These are phyloP conservation scores for Penstemon newberryi DNA, from an alignment of 257 asterid species.

Conservation along the genomic window DNA sequence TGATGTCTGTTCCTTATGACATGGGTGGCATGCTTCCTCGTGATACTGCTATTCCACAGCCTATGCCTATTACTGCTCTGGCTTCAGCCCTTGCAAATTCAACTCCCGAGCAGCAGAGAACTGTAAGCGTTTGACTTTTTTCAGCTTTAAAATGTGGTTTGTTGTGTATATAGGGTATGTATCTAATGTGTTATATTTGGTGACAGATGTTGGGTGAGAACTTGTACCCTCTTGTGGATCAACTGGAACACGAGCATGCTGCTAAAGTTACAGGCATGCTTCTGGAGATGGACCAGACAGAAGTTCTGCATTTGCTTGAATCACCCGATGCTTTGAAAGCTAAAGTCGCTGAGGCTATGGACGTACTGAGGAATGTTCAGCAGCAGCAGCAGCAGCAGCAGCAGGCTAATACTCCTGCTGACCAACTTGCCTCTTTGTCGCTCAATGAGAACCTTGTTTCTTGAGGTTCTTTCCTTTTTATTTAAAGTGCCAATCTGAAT, in stretches of 20 bases:
- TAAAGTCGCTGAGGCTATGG: conserved; percentile 56
- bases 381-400: too few species aligned
- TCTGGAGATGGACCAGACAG: conserved; percentile 62
- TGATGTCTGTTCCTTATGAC: conserved; percentile 50
- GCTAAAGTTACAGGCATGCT: conserved; percentile 30
- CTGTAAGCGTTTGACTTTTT: conserved; percentile 25
- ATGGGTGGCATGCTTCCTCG: conserved; percentile 52
- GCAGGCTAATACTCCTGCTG: conserved; percentile 38
- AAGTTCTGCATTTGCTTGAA: conserved; percentile 56
- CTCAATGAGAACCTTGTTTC: conserved; percentile 43
- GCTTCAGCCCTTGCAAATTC: conserved; percentile 47
- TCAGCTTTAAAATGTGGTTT: background rate
- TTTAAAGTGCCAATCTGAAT: conserved; percentile 7
- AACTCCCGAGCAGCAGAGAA: conserved; percentile 44
- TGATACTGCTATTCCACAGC: conserved; percentile 32
- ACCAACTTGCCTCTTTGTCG: conserved; percentile 49
- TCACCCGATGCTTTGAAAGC: conserved; percentile 57
- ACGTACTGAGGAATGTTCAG: conserved; percentile 48
- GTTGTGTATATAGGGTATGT: too few species aligned
- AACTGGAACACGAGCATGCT: conserved; percentile 28
- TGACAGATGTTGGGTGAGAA: conserved; percentile 30
- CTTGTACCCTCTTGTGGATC: conserved; percentile 24
- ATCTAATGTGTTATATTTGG: background rate
- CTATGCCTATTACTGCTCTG: conserved; percentile 37
- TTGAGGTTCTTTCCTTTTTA: conserved; percentile 16